phyloP scores from a whole-genome alignment of 805 yeast species.

The Kodamaea kaohsiungensis region DNA sequence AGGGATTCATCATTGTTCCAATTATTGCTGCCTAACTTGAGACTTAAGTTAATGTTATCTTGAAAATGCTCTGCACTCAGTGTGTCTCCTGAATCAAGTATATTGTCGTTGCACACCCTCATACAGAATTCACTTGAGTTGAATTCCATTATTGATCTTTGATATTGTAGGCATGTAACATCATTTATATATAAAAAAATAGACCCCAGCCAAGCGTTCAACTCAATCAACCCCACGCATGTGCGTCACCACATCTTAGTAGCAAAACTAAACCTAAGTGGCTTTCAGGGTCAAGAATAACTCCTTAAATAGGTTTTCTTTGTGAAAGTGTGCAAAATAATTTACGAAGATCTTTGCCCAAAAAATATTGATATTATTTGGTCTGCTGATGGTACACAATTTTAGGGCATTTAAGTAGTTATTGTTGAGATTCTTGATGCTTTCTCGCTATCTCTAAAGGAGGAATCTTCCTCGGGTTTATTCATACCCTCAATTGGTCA shows the following conservation, averaged over 20 bases:
- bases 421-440: too few relatives aligned
- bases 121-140: too few relatives aligned
- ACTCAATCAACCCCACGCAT: not conserved
- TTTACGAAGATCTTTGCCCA: not conserved
- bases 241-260: not conserved
- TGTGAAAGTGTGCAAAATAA: too few relatives aligned
- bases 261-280: too few relatives aligned
- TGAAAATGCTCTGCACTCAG: not conserved
- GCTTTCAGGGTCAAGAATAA: not conserved
- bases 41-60: not conserved
- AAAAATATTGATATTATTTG: too few relatives aligned
- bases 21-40: not conserved
- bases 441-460: too few relatives aligned
- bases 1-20: not conserved
- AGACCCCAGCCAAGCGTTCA: not conserved
- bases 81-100: not conserved
- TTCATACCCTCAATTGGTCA: too few relatives aligned
- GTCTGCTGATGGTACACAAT: too few relatives aligned
- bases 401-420: too few relatives aligned
- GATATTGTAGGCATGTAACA: not conserved
- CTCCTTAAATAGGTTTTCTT: not conserved
- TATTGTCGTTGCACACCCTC: not conserved
- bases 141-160: too few relatives aligned
- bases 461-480: too few relatives aligned
- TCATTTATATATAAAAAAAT: too few relatives aligned